A percentile compares a stretch with the other conserved stretches of the same genome.
phyloP scores from a whole-genome alignment of 805 yeast genomes.

The Wickerhamomyces hampshirensis region DNA sequence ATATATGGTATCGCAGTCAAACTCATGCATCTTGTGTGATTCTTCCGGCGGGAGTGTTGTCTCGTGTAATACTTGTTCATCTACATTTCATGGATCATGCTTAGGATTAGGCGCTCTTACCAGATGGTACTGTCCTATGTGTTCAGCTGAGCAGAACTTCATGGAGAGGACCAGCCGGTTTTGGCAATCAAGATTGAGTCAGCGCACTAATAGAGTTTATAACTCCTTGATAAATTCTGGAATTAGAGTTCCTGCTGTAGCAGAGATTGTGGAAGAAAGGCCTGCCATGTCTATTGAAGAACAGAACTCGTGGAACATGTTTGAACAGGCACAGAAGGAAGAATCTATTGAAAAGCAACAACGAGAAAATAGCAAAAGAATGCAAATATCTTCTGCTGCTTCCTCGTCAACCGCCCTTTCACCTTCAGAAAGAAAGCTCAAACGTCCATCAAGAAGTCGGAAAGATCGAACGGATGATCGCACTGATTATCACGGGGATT shows the following conservation, averaged over 20 bases:
- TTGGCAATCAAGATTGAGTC: constrained; percentile 24
- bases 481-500: too few species aligned
- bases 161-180: constrained; percentile 16
- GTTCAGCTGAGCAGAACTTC: constrained; percentile 37
- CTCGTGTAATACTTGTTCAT: constrained; percentile 31
- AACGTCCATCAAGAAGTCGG: constrained; percentile 18
- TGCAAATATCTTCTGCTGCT: too few species aligned
- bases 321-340: constrained; percentile 18
- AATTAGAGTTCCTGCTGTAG: constrained; percentile 2
- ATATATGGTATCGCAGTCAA: constrained; percentile 18
- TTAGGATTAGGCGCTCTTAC: constrained; percentile 27
- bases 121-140: constrained; percentile 48
- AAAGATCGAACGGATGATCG: not conserved
- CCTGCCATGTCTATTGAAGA: constrained; percentile 18
- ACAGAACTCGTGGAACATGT: constrained; percentile 19
- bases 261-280: constrained; percentile 10
- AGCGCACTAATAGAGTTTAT: constrained; percentile 25
- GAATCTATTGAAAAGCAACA: too few species aligned
- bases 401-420: too few species aligned
- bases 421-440: constrained; percentile 10
- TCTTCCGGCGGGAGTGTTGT: constrained; percentile 13
- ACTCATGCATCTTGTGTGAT: constrained; percentile 23
- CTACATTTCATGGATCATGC: constrained; percentile 37
- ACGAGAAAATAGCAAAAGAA: too few species aligned
- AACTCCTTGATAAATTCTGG: constrained; percentile 11